Conservation (phyloP, 2,329 filamentous ascomycete genomes). For the Alternaria novae-zelandiae region DNA sequence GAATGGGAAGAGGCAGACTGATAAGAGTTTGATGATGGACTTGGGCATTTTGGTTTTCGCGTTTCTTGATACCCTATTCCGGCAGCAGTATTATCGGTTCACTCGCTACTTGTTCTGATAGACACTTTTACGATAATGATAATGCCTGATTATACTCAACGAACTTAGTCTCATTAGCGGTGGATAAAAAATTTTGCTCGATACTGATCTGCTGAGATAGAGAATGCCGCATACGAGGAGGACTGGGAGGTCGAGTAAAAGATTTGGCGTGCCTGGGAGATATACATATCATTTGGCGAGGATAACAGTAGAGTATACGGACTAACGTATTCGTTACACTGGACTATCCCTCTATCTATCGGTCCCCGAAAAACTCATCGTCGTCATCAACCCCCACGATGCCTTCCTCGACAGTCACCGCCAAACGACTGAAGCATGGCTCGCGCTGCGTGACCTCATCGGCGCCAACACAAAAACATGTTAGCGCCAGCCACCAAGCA, state of each 20-base stretch:
- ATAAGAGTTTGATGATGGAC: background rate
- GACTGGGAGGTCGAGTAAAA: too few relatives aligned
- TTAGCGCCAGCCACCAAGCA: background rate
- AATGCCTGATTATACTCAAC: background rate
- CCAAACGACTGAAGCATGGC: background rate
- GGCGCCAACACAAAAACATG: background rate
- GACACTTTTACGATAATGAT: slow-evolving; percentile 8
- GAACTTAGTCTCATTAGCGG: background rate
- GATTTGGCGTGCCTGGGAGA: background rate
- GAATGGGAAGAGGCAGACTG: background rate
- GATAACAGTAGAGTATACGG: background rate
- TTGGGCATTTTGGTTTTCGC: background rate
- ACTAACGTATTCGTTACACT: background rate
- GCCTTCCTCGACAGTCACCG: background rate
- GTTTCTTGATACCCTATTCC: slow-evolving; percentile 14
- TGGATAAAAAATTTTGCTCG: too few relatives aligned
- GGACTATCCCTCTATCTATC: background rate
- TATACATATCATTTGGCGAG: background rate
- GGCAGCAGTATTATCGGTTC: slow-evolving; percentile 5
- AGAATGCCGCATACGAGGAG: background rate
- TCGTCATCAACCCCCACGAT: background rate
- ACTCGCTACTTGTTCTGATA: slow-evolving; percentile 6
- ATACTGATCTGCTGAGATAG: background rate
- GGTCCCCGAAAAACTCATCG: background rate
- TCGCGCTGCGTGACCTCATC: background rate